Percentiles rank a stretch among this genome's conserved stretches.
Conservation (phyloP, 169 alveolate genomes). For the Cryptosporidium ryanae region DNA sequence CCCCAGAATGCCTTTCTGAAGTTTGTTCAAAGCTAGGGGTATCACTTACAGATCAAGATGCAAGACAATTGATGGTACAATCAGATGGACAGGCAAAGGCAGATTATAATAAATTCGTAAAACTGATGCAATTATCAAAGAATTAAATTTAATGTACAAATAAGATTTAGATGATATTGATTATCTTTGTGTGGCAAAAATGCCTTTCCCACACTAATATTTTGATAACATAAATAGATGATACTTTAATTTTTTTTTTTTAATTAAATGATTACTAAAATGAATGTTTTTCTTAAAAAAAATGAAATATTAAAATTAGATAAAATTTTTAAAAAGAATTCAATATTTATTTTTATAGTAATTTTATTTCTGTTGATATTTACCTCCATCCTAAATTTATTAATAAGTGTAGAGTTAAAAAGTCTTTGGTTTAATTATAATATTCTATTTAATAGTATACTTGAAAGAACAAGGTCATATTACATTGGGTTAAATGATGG, state of each 20-base stretch:
- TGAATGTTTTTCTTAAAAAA: not conserved
- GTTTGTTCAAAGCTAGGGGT: slow-evolving; percentile 68
- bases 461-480: slow-evolving; percentile 49
- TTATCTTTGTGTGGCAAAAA: slow-evolving; percentile 47
- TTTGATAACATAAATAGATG: not conserved
- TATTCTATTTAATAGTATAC: slow-evolving; percentile 32
- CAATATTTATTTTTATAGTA: not conserved
- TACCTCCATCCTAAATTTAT: not conserved
- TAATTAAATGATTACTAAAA: slow-evolving; percentile 6
- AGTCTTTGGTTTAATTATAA: slow-evolving; percentile 27
- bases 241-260: not conserved
- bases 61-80: slow-evolving; percentile 73
- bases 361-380: not conserved
- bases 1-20: slow-evolving; percentile 63
- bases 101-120: slow-evolving; percentile 65
- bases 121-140: slow-evolving; percentile 57
- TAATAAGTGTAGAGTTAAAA: slow-evolving; percentile 15
- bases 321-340: slow-evolving; percentile 14
- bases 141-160: not conserved
- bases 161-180: not conserved
- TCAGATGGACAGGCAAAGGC: slow-evolving; percentile 74
- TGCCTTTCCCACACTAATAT: slow-evolving; percentile 43
- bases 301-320: slow-evolving; percentile 16
- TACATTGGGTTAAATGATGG: slow-evolving; percentile 51
- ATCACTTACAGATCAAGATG: slow-evolving; percentile 68